Evolutionary conservation across 345 rosid species (phyloP).

Genomic region (Brassica carinata): DNA sequence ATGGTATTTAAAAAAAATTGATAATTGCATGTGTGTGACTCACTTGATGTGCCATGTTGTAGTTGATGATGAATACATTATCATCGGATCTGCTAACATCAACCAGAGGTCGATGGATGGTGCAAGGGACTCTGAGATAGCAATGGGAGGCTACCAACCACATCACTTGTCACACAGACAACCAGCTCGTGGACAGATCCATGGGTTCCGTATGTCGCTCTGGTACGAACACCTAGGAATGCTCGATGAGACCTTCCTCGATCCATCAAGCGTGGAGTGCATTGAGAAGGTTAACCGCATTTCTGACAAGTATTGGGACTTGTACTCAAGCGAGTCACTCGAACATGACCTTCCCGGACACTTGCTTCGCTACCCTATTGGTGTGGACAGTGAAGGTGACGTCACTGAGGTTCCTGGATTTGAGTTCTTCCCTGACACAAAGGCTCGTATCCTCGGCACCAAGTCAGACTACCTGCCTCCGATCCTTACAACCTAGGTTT

Average conservation of each 20-base stretch:
- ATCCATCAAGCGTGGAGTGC: constrained; percentile 73
- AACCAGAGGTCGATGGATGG: constrained; percentile 99
- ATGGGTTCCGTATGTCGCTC: constrained; percentile 91
- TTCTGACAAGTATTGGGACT: constrained; percentile 88
- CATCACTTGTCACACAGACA: constrained; percentile 74
- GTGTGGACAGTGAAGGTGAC: constrained; percentile 60
- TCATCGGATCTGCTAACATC: constrained; percentile 96
- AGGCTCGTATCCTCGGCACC: constrained; percentile 80
- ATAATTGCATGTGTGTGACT: background rate
- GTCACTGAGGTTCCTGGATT: constrained; percentile 71
- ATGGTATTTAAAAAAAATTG: background rate
- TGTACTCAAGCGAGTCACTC: constrained; percentile 73
- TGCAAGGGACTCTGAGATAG: constrained; percentile 96
- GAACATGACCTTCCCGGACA: constrained; percentile 92
- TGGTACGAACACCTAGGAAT: constrained; percentile 98
- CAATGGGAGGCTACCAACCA: constrained; percentile 98
- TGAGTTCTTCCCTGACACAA: constrained; percentile 87
- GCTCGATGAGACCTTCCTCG: constrained; percentile 76
- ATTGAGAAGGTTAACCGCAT: constrained; percentile 70
- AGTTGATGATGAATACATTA: constrained; percentile 98
- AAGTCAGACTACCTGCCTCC: constrained; percentile 94
- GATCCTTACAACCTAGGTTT: constrained; percentile 76
- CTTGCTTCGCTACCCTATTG: constrained; percentile 89
- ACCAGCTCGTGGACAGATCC: constrained; percentile 94
- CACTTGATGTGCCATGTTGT: constrained; percentile 31